Percentiles rank a stretch among this genome's conserved stretches.
These are phyloP conservation scores for Colletotrichum sp. DNA, from an alignment of 2,329 filamentous ascomycete genomes.

Conservation along the genomic window DNA sequence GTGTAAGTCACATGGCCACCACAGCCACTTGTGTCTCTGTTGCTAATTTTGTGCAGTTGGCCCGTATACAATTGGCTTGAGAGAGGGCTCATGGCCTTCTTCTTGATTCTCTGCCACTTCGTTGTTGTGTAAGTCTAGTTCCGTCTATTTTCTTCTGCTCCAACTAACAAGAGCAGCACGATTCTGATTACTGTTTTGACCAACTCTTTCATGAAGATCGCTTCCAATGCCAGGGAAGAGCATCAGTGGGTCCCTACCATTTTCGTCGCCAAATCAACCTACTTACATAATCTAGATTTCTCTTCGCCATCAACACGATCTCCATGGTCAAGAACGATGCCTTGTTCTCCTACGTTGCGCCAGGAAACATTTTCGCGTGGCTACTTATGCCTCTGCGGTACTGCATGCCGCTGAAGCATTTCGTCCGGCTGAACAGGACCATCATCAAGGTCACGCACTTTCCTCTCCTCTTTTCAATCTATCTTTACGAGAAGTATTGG, in stretches of 20 bases:
- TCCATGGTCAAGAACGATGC: conserved; percentile 99
- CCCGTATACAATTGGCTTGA: conserved; percentile 78
- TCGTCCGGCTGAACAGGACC: conserved; percentile 85
- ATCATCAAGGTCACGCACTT: conserved; percentile 93
- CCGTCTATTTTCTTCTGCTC: background rate
- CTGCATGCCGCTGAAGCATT: conserved; percentile 77
- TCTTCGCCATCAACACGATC: conserved; percentile 96
- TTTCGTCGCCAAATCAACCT: conserved; percentile 5
- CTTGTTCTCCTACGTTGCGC: conserved; percentile 90
- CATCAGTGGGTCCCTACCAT: conserved; percentile 61
- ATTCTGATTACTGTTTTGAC: conserved; percentile 95
- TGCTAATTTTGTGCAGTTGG: conserved; percentile 54
- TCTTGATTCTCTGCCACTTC: conserved; percentile 95
- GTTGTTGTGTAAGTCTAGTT: conserved; percentile 70
- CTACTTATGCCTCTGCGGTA: conserved; percentile 82
- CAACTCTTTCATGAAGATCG: conserved; percentile 94
- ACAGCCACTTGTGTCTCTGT: background rate
- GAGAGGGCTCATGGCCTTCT: conserved; percentile 75
- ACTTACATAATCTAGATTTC: conserved; percentile 58
- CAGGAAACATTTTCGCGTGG: conserved; percentile 92
- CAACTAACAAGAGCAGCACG: conserved; percentile 52
- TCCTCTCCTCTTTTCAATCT: conserved; percentile 85
- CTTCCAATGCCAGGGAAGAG: conserved; percentile 91
- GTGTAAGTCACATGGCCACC: conserved; percentile 56
- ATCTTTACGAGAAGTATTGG: conserved; percentile 81